Base-by-base conservation (phyloP, 2,329 filamentous ascomycete species). In the Fusarium anthophilum region DNA sequence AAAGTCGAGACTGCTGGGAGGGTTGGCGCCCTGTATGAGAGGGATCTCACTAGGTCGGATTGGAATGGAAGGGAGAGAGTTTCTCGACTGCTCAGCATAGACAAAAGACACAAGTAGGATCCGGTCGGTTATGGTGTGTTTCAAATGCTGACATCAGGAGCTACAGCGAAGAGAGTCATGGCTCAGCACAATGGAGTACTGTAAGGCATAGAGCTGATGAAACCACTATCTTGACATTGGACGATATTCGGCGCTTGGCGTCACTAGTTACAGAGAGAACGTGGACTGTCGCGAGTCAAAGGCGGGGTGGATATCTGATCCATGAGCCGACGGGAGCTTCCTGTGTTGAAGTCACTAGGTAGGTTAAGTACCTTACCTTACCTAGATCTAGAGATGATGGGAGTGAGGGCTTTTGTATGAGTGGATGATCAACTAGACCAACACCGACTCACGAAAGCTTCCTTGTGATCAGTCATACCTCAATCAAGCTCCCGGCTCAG, bases 41-140 rank as follows among this genome's bases (percentile, higher is more conserved):
- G 58, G 57, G n/a, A 54, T 55, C 28, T 44, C 48, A 63, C 41
- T 57, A 59, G 50, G 51, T 62, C 72, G 39, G 39, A 48, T 57
- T 66, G 63, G 60, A 75, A 69, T 75, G 68, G 58, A 69, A 54
- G 43, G 60, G 72, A 70, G 44, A 69, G 53, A 55, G 71, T 45
- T 37, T 37, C 35, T 37, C 35, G 35, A 37, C 1, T 37, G 35
- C 35, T 48, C 35, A 48, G 39, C 26, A 47, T 28, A 28, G 44
- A 43, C 37, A 69, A n/a, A 43, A 37, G 14, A 58, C 37, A 39
- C 26, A 58, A 38, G 28, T 50, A 61, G 22, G 50, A 44, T 70
- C 43, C 32, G n/a, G 26, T 32, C 30, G 39, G 13, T 26, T 56
- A 37, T 43, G 54, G 50, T 61, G 67, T 38, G 43, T 45, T 55